Evolutionary conservation across 352 stramenopile species (phyloP).

Genomic region (Globisporangium uncinulatum): DNA sequence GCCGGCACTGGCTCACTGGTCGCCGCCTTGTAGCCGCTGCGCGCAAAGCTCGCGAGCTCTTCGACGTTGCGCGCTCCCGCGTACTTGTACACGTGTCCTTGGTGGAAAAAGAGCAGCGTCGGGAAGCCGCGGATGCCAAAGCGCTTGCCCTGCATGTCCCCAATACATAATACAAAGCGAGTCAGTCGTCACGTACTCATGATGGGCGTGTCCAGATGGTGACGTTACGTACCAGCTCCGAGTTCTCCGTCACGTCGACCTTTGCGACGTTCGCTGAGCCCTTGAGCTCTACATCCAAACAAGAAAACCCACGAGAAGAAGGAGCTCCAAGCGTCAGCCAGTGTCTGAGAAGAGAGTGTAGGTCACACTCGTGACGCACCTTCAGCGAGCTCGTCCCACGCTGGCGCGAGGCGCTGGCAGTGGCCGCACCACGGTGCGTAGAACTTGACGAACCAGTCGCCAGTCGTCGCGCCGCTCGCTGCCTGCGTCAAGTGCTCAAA

Average conservation of each 20-base stretch:
- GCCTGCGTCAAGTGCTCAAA: constrained; percentile 91
- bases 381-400: constrained; percentile 79
- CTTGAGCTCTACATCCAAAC: constrained; percentile 48
- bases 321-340: neutral
- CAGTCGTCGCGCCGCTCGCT: constrained; percentile 85
- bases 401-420: constrained; percentile 48
- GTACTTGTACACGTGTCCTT: constrained; percentile 80
- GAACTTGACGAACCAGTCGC: constrained; percentile 88
- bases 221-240: constrained; percentile 28
- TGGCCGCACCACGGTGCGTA: constrained; percentile 76
- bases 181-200: neutral
- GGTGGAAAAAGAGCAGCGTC: constrained; percentile 71
- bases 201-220: neutral
- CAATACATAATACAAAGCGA: neutral
- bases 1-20: constrained; percentile 27
- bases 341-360: too few species aligned
- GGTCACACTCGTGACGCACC: constrained; percentile 13
- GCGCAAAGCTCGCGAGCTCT: constrained; percentile 53
- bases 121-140: constrained; percentile 82
- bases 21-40: constrained; percentile 52
- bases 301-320: constrained; percentile 11
- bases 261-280: constrained; percentile 88
- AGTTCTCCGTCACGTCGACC: constrained; percentile 81
- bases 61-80: constrained; percentile 45
- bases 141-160: constrained; percentile 41